These are phyloP conservation scores for Penicillium janthinellum DNA, from an alignment of 2,329 filamentous ascomycete species.

Conservation along the genomic window DNA sequence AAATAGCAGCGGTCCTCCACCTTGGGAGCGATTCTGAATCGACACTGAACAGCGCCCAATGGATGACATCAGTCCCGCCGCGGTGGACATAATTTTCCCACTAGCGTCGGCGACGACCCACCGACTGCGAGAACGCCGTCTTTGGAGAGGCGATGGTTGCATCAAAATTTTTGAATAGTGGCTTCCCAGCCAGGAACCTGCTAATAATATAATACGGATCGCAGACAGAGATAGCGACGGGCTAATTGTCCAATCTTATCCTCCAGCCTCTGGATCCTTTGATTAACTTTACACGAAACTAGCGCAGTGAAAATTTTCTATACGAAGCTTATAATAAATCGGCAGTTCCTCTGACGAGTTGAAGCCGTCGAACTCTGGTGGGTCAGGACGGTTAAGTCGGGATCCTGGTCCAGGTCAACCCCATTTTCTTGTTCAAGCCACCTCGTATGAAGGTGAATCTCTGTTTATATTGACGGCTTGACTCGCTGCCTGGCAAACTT, in stretches of 20 bases:
- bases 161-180: not conserved
- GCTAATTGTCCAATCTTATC: not conserved
- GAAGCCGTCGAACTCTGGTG: slow-evolving; percentile 18
- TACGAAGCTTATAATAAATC: not conserved
- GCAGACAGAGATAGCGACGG: not conserved
- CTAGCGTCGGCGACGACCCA: slow-evolving; percentile 6
- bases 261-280: too few species aligned
- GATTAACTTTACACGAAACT: not conserved
- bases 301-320: not conserved
- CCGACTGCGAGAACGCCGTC: not conserved
- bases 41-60: not conserved
- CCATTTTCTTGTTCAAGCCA: slow-evolving; percentile 10
- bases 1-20: not conserved
- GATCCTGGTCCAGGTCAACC: slow-evolving; percentile 10
- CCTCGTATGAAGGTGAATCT: slow-evolving; percentile 1
- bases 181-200: not conserved
- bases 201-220: not conserved
- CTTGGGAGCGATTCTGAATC: not conserved
- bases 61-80: slow-evolving; percentile 12
- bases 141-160: not conserved
- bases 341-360: slow-evolving; percentile 12
- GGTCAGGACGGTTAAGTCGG: slow-evolving; percentile 26
- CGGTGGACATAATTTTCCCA: slow-evolving; percentile 7
- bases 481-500: not conserved
- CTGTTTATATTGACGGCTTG: slow-evolving; percentile 10